Evolutionary conservation across 2,329 filamentous ascomycete genomes (phyloP).

Genomic region (Lasiodiplodia hormozganensis): DNA sequence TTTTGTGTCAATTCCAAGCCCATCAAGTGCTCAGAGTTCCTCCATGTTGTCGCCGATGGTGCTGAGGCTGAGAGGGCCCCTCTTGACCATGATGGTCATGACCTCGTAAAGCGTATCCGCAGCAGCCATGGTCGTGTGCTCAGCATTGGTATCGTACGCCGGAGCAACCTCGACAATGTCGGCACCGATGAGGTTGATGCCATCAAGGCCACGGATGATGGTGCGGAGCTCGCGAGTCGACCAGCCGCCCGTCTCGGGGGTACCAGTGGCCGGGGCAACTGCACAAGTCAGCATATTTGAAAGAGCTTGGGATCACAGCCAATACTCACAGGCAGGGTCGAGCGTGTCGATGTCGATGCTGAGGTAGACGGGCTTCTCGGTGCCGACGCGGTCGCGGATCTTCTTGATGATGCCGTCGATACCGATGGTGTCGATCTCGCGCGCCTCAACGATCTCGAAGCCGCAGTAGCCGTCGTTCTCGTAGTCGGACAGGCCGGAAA

Average conservation of each 20-base stretch:
- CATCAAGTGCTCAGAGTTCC: slow-evolving; percentile 2
- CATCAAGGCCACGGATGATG: slow-evolving; percentile 72
- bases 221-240: slow-evolving; percentile 75
- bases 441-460: slow-evolving; percentile 80
- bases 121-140: slow-evolving; percentile 76
- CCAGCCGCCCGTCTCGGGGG: slow-evolving; percentile 79
- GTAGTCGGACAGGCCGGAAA: slow-evolving; percentile 80
- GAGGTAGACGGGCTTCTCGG: slow-evolving; percentile 77
- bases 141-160: slow-evolving; percentile 75
- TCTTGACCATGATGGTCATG: slow-evolving; percentile 83
- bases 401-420: slow-evolving; percentile 78
- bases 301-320: not conserved
- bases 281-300: not conserved
- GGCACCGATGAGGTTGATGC: slow-evolving; percentile 71
- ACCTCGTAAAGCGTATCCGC: slow-evolving; percentile 78
- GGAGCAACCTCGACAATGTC: slow-evolving; percentile 79
- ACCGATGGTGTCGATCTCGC: slow-evolving; percentile 73
- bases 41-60: slow-evolving; percentile 32
- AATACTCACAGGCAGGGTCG: slow-evolving; percentile 74
- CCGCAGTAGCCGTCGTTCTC: slow-evolving; percentile 86
- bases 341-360: slow-evolving; percentile 88
- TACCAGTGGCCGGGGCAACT: slow-evolving; percentile 76
- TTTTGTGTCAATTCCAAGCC: not conserved
- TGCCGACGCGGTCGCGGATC: slow-evolving; percentile 77
- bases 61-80: slow-evolving; percentile 69